Evolutionary conservation across 176 grass and related monocot genomes (phyloP).

Genomic region (Neostapfia colusana): DNA sequence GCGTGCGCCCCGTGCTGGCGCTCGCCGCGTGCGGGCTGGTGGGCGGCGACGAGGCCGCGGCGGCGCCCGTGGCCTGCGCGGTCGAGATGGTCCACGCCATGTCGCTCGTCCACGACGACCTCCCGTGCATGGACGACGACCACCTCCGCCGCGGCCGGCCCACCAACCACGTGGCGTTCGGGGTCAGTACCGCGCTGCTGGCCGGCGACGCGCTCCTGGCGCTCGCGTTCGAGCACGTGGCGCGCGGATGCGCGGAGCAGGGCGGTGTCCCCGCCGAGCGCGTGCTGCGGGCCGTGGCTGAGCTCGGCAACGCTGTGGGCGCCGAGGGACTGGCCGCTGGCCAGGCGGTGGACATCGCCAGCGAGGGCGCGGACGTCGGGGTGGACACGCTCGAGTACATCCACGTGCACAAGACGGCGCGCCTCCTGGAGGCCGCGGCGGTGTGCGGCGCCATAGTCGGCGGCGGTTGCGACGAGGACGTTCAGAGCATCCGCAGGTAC

Average conservation of each 20-base stretch:
- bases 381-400: slow-evolving; percentile 7
- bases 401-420: slow-evolving; percentile 13
- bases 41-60: slow-evolving; percentile 14
- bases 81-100: too few species aligned
- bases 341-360: background rate
- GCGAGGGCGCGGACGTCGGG: background rate
- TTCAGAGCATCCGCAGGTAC: background rate
- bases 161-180: too few species aligned
- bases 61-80: slow-evolving; percentile 48
- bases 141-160: too few species aligned
- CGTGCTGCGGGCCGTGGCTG: slow-evolving; percentile 33
- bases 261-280: slow-evolving; percentile 25
- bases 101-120: too few species aligned
- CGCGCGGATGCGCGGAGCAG: background rate
- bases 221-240: slow-evolving; percentile 54
- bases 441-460: background rate
- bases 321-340: background rate
- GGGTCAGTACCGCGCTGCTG: slow-evolving; percentile 44
- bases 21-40: slow-evolving; percentile 61
- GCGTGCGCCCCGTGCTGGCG: slow-evolving; percentile 50
- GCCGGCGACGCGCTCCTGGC: slow-evolving; percentile 54
- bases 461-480: background rate
- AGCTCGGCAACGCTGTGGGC: too few species aligned
- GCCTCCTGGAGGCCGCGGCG: slow-evolving; percentile 9
- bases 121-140: too few species aligned